Conservation (phyloP, 2,329 filamentous ascomycete genomes). For the Aspergillus melleus region DNA sequence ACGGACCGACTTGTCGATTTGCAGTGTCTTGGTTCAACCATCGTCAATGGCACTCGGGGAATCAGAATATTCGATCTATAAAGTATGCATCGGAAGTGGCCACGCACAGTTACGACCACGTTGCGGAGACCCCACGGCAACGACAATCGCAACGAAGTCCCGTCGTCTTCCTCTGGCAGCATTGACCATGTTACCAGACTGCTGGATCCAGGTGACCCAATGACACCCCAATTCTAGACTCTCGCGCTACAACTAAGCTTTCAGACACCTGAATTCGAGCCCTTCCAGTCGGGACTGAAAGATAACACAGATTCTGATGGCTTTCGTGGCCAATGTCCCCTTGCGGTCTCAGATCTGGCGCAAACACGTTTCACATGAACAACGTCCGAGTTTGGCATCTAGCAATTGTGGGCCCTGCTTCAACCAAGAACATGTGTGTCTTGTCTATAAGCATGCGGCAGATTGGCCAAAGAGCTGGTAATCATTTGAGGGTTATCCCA, state of each 20-base stretch:
- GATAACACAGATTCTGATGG: background rate
- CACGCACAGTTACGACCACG: background rate
- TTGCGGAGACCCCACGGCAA: background rate
- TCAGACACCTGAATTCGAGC: background rate
- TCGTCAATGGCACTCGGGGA: background rate
- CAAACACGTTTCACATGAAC: background rate
- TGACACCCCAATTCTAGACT: background rate
- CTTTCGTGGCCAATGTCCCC: too few relatives aligned
- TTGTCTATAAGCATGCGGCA: too few relatives aligned
- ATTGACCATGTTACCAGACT: background rate
- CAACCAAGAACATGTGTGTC: background rate
- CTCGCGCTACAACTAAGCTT: background rate
- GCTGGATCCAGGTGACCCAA: background rate
- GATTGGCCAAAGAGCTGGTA: too few relatives aligned
- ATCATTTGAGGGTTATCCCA: too few relatives aligned
- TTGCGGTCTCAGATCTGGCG: too few relatives aligned
- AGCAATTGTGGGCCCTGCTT: background rate
- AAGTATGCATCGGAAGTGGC: background rate
- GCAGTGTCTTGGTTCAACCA: background rate
- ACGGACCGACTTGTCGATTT: background rate
- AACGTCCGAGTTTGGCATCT: background rate
- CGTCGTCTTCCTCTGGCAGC: background rate
- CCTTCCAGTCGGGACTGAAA: background rate
- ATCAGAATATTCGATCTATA: too few relatives aligned
- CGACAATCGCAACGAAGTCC: background rate